Evolutionary conservation across 495 filamentous ascomycete genomes (phyloP), one percentile per base, ranked within the genome.

Genomic region (Parmelia sp.): DNA sequence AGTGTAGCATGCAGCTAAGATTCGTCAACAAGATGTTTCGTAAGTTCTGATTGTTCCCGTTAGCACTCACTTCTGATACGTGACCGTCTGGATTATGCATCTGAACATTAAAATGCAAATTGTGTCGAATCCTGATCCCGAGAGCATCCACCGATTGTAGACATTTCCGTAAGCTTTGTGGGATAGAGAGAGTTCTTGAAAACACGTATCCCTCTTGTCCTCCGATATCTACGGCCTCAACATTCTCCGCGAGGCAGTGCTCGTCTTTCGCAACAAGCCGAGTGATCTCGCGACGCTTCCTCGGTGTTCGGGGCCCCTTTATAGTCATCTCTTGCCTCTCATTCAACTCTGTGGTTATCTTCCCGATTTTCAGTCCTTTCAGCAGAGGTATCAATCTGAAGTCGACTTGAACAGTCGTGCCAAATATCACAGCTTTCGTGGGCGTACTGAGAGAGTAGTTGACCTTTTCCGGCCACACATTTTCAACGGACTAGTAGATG

Each of bases 1-100:
- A 97, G 82, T 23, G 88, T 90, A 49, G 90, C 91, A 25, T 92
- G 89, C 57, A 97, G 83, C 84, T 89, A 65, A 42, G 37, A 21
- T 17, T 57, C 25, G 62, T 74, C 62, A 74, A 68, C 49, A 25
- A 25, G 35, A 11, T 39, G 29, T 60, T 35, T 17, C 21, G 47
- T 9, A 5, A 29, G 15, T 8, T 44, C 9, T n/a, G 4, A 5
- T 31, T 15, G 4, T 10, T 29, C 36, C 47, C 60, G 33, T 35
- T 44, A 14, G 42, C 11, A 60, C 80, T 66, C 77, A 90, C 86
- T 79, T 97, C 91, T 58, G 91, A 96, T 51, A 90, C 80, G 73
- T 97, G 94, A 0, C 90, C 92, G 75, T 98, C 94, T 1, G 94
- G 93, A 68, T 97, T 97, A 67, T 90, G 86, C 37, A 98, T 80